Conservation (phyloP, 2,329 filamentous ascomycete species). For the Talaromyces islandicus region DNA sequence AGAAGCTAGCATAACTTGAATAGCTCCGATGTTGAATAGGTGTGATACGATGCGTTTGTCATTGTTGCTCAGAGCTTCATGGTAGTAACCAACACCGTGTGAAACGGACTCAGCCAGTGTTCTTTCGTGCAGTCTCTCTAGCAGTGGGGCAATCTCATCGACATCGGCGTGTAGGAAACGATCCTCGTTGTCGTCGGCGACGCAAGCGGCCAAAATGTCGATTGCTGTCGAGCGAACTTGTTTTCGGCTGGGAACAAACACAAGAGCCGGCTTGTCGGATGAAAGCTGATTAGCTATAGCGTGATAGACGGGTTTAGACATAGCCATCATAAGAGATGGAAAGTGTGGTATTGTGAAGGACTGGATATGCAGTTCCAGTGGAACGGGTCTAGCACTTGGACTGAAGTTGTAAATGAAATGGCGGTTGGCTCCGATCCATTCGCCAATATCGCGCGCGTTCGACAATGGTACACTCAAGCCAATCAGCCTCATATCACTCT, state of each 20-base stretch:
- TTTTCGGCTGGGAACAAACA: conserved; percentile 91
- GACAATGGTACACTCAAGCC: conserved; percentile 87
- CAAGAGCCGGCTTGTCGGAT: conserved; percentile 77
- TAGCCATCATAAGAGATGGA: conserved; percentile 95
- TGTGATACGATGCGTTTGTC: conserved; percentile 94
- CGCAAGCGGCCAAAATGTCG: conserved; percentile 80
- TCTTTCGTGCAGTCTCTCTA: conserved; percentile 78
- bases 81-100: conserved; percentile 94
- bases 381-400: conserved; percentile 80
- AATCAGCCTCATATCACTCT: conserved; percentile 77
- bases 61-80: conserved; percentile 80
- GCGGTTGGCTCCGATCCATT: conserved; percentile 97
- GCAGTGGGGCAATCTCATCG: conserved; percentile 73
- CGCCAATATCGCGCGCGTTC: conserved; percentile 88
- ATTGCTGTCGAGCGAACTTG: conserved; percentile 82
- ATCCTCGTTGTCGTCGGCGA: conserved; percentile 86
- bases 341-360: conserved; percentile 95
- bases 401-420: conserved; percentile 99
- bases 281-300: conserved; percentile 78
- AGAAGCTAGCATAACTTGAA: conserved; percentile 75
- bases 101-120: conserved; percentile 82
- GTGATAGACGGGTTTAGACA: conserved; percentile 90
- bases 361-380: conserved; percentile 89
- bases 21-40: conserved; percentile 80
- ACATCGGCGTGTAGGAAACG: conserved; percentile 82